These are phyloP conservation scores for Citrus australasica DNA, from an alignment of 345 rosid species.

Conservation along the genomic window DNA sequence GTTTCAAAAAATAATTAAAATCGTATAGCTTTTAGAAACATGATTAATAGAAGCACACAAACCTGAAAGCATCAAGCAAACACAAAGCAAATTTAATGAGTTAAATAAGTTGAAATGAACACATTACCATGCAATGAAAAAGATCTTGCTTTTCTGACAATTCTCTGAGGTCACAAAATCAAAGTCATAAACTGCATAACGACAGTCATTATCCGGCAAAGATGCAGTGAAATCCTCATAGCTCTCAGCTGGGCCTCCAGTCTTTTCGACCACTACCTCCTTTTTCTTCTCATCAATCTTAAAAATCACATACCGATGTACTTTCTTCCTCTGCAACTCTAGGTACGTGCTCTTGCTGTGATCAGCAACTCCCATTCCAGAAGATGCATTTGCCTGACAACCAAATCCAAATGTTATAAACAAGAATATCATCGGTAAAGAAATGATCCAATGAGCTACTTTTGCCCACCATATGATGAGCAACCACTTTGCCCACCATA, in stretches of 20 bases:
- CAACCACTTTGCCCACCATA: neutral
- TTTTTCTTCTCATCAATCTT: slow-evolving; percentile 59
- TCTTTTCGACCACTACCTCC: slow-evolving; percentile 57
- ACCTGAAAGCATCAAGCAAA: neutral
- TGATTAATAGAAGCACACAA: neutral
- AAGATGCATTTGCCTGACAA: slow-evolving; percentile 18
- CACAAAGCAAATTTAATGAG: neutral
- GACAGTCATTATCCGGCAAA: slow-evolving; percentile 62
- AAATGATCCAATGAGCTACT: neutral
- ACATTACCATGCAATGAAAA: slow-evolving; percentile 62
- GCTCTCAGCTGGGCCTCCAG: slow-evolving; percentile 51
- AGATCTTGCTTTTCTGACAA: slow-evolving; percentile 61
- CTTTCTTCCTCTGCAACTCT: slow-evolving; percentile 45
- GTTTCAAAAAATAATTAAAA: no score
- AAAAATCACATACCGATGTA: slow-evolving; percentile 46
- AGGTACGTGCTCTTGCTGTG: slow-evolving; percentile 25
- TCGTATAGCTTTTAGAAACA: neutral
- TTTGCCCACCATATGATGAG: neutral
- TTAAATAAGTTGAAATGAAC: neutral
- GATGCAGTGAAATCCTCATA: slow-evolving; percentile 57
- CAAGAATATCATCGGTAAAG: no score
- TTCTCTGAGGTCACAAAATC: slow-evolving; percentile 62
- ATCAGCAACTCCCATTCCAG: slow-evolving; percentile 28
- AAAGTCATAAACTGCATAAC: slow-evolving; percentile 62
- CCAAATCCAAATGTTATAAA: neutral